Base-by-base conservation (phyloP, 2,329 filamentous ascomycete species). In the Clonostachys byssicola region DNA sequence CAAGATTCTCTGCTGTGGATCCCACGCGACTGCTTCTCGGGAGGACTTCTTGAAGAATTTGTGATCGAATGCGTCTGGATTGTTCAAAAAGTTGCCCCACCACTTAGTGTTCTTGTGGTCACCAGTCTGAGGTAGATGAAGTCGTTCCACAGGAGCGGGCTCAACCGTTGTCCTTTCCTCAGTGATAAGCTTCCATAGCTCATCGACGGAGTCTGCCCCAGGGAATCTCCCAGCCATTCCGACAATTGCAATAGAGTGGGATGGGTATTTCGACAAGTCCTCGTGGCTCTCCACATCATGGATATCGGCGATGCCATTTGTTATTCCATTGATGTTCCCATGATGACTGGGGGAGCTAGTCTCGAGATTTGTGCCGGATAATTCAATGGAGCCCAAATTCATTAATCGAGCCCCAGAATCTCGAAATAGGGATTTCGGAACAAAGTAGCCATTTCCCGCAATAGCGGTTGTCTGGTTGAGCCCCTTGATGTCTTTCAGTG, bases 1-100 rank as follows among this genome's bases (percentile, higher is more conserved):
- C 6, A 65, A 44, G 5, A 64, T 49, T 6, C 69, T 58, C 38
- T 70, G 65, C 48, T 71, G 65, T 7, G 70, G 70, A 49, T 73
- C 70, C 53, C 65, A 67, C 5, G 63, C 53, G 12, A 56, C 55
- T n/a, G 57, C 59, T 57, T 71, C 68, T 5, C 61, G 59, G 8
- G 63, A 52, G 13, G 52, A 62, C n/a, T 64, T 65, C 33, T 61
- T 60, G 58, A 74, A 74, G 58, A 73, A 74, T 3, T 55, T 51
- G 30, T 66, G 56, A 50, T 74, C 71, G 45, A 71, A 71, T 3
- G 49, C 47, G 30, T 57, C 56, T 6, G 45, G 36, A 12, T 54
- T 48, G 10, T 55, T 42, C 12, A 60, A 45, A 33, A 60, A 56
- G 44, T 57, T 61, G 0, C 54, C 59, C 18, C 44, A 55, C 50